A percentile compares a stretch with the other conserved stretches of the same genome.
phyloP scores from a whole-genome alignment of 345 rosid genomes.

The Moricandia arvensis region DNA sequence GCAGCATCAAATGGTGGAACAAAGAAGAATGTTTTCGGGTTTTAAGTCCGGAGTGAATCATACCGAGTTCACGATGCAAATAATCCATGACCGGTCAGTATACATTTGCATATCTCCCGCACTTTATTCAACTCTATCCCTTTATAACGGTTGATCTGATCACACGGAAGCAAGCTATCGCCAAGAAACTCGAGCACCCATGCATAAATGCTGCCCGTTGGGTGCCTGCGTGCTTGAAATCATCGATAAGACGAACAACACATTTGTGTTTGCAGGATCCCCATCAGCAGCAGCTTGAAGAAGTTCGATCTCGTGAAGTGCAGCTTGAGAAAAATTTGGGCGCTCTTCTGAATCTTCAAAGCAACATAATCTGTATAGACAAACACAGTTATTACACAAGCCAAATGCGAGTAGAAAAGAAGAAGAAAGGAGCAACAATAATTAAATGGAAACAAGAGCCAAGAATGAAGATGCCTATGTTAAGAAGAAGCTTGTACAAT shows the following conservation, averaged over 20 bases:
- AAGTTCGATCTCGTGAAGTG: slow-evolving; percentile 1
- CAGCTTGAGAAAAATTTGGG: not conserved
- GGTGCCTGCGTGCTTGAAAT: slow-evolving; percentile 1
- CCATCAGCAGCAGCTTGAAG: not conserved
- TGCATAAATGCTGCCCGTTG: slow-evolving; percentile 1
- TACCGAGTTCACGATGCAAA: not conserved
- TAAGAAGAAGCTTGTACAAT: not conserved
- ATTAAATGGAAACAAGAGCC: not conserved
- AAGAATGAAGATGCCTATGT: not conserved
- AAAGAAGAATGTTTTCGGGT: not conserved
- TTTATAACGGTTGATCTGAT: not conserved
- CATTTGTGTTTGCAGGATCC: not conserved
- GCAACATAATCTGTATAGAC: not conserved
- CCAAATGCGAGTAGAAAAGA: not conserved
- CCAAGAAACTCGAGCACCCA: not conserved
- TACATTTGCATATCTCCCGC: slow-evolving; percentile 2
- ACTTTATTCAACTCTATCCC: not conserved
- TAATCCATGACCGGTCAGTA: not conserved
- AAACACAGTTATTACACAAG: not conserved
- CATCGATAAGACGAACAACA: not conserved
- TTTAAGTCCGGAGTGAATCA: slow-evolving; percentile 1
- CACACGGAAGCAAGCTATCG: not conserved
- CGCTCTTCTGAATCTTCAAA: slow-evolving; percentile 1
- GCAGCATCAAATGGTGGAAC: not conserved
- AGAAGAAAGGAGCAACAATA: not conserved